phyloP scores from a whole-genome alignment of 805 yeast species.

The Candida fluviatilis region DNA sequence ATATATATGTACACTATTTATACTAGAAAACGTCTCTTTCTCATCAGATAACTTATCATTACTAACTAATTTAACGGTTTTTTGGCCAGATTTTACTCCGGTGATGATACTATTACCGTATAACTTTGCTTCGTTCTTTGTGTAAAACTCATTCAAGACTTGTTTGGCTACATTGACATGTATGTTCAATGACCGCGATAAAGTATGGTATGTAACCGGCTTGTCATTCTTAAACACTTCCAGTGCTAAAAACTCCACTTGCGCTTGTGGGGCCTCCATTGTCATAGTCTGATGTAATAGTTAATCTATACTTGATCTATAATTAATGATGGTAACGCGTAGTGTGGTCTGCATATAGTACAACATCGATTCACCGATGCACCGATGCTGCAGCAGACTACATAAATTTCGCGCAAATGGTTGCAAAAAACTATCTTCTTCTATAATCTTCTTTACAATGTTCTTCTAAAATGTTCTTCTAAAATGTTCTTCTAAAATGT shows the following conservation, averaged over 20 bases:
- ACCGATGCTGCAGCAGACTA: too few species aligned
- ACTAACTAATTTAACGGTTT: conserved; percentile 17
- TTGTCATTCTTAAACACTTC: conserved; percentile 18
- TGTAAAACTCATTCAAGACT: conserved; percentile 34
- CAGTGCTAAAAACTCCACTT: conserved; percentile 28
- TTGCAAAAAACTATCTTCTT: too few species aligned
- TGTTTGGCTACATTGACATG: conserved; percentile 37
- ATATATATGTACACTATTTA: conserved; percentile 37
- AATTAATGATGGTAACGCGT: neutral
- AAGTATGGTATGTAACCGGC: conserved; percentile 38
- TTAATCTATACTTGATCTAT: neutral
- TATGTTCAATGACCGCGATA: conserved; percentile 37
- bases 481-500: too few species aligned
- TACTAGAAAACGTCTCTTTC: conserved; percentile 21
- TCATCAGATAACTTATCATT: conserved; percentile 23
- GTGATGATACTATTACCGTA: conserved; percentile 39
- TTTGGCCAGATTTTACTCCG: conserved; percentile 24
- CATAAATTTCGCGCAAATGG: too few species aligned
- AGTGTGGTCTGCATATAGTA: neutral
- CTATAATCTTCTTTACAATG: too few species aligned
- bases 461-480: too few species aligned
- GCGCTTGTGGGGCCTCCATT: conserved; percentile 24
- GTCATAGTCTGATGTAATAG: conserved; percentile 18
- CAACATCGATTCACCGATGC: too few species aligned
- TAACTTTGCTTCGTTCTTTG: conserved; percentile 28